phyloP scores from a whole-genome alignment of 257 asterid genomes.

The Primulina eburnea region DNA sequence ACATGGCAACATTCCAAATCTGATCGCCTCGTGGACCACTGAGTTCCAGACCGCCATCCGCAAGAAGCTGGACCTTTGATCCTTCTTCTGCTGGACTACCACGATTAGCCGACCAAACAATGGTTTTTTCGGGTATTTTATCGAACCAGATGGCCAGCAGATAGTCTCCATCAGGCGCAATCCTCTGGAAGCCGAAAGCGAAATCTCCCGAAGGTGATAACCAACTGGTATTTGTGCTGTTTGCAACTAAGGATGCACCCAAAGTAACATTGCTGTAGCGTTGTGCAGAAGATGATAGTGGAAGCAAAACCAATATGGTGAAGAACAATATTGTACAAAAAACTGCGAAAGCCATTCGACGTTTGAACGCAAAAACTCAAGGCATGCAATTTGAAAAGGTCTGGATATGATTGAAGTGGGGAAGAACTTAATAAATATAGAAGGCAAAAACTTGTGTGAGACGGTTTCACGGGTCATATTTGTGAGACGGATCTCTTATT shows the following conservation, averaged over 20 bases:
- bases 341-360: background rate
- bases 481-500: too few species aligned
- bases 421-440: too few species aligned
- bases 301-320: background rate
- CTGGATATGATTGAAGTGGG: too few species aligned
- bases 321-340: background rate
- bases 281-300: conserved; percentile 17
- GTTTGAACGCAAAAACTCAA: too few species aligned
- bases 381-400: too few species aligned
- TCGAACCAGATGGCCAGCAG: conserved; percentile 40
- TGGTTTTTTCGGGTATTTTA: conserved; percentile 26
- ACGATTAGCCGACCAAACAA: conserved; percentile 30
- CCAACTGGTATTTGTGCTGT: conserved; percentile 19
- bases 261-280: conserved; percentile 11
- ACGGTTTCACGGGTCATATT: too few species aligned
- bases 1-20: conserved; percentile 7
- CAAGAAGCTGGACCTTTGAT: conserved; percentile 26
- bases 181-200: conserved; percentile 37
- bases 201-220: conserved; percentile 36
- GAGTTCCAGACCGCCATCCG: conserved; percentile 26
- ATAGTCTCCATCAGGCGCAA: conserved; percentile 23
- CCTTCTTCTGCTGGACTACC: conserved; percentile 23
- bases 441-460: too few species aligned
- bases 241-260: conserved; percentile 20
- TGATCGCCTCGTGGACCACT: conserved; percentile 9